These are phyloP conservation scores for Nicotiana tomentosiformis DNA, from an alignment of 257 asterid species.

Conservation along the genomic window DNA sequence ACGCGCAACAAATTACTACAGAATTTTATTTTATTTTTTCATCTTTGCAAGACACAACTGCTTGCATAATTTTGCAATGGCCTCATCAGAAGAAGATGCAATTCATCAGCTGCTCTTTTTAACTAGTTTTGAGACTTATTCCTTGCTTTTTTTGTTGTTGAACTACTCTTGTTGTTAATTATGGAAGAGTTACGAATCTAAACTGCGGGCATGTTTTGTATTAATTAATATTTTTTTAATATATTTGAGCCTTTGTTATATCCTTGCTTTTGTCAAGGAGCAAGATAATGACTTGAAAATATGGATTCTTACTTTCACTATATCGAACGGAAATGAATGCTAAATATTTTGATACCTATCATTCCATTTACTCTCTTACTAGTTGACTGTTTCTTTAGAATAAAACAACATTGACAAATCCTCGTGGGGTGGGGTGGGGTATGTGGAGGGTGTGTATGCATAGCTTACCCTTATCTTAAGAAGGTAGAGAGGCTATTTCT, in stretches of 20 bases:
- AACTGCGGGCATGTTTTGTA: neutral
- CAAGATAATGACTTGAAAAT: neutral
- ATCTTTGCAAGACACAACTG: neutral
- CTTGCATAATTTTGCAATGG: neutral
- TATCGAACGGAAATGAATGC: too few relatives aligned
- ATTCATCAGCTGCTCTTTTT: neutral
- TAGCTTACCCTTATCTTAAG: too few relatives aligned
- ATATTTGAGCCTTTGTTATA: neutral
- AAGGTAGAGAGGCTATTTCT: too few relatives aligned
- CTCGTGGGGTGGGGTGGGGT: too few relatives aligned
- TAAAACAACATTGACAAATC: too few relatives aligned
- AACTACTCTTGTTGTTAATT: neutral
- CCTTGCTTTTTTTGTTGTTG: neutral
- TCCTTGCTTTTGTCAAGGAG: neutral
- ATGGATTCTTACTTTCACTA: neutral
- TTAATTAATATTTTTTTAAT: neutral
- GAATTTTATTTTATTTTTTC: neutral
- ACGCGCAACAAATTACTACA: neutral
- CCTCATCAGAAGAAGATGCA: conserved; percentile 6
- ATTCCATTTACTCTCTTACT: too few relatives aligned
- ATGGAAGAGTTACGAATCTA: conserved; percentile 7
- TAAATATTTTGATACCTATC: too few relatives aligned
- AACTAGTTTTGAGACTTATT: neutral
- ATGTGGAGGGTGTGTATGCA: too few relatives aligned
- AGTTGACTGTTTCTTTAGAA: too few relatives aligned